Evolutionary conservation across 2,329 filamentous ascomycete species (phyloP), one percentile per base, ranked within the genome.

Genomic region (Aspergillus pseudoglaucus): DNA sequence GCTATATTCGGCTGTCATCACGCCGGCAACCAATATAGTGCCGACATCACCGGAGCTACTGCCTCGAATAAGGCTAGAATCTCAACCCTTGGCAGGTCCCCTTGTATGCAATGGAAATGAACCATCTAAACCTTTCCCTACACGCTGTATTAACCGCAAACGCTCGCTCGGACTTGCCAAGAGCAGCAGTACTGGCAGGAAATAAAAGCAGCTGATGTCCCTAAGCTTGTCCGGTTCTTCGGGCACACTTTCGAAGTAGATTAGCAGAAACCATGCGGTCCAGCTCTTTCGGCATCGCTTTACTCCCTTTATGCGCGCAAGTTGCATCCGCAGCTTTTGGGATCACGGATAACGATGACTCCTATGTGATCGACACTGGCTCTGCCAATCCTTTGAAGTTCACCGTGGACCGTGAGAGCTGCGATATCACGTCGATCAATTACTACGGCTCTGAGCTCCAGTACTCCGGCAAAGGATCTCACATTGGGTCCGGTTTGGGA

Each of bases 341-440:
- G 10, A 45, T 64, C 22, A 62, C 59, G 2, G 54, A 57, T 7
- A 56, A 46, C 40, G 43, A 42, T 17, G 32, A 30, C 32, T 50
- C 58, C 52, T 76, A 73, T 49, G 61, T 75, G 44, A 64, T 78
- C 47, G 74, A 79, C 59, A 70, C 75, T 44, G 75, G 71, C 37
- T 75, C 71, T 9, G 48, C 68, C 27, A 78, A 80, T 52, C 48
- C 75, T 3, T 65, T 82, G 45, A 63, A 75, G 33, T 75, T 81
- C 53, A 74, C 73, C 3, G 73, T 82, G 44, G 75, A 68, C 53
- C 69, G 73, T 42, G 70, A 69, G 14, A 83, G 69, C 60, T 84
- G 82, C 54, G 82, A 84, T 55, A 81, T 85, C 61, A 83, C 75
- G 12, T 84, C 81, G 0, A 79, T 85, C 61, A 74, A 75, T 46